Base-by-base conservation (phyloP, 2,329 filamentous ascomycete species). In the Rutstroemia sp. region DNA sequence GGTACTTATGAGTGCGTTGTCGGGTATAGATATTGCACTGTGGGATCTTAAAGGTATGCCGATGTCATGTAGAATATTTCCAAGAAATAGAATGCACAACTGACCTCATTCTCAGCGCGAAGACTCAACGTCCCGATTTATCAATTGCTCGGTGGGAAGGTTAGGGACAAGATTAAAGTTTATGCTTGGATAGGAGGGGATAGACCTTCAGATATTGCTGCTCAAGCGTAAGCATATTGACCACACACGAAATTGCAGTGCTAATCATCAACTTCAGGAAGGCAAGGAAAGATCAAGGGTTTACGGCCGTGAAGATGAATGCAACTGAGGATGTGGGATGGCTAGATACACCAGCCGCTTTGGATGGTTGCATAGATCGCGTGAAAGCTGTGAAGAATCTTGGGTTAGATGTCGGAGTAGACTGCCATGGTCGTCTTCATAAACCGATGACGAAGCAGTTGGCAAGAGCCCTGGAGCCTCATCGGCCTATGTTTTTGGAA, bases 371-470 rank as follows among this genome's bases (percentile, higher is more conserved):
- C 46, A 81, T 90, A 2, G 80, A 87, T 57, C 77, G 88, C 1
- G 73, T 92, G 12, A 83, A 85, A 62, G 75, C 79, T 0, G 87
- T 92, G 9, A 89, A 87, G 67, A 75, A 77, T 0, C 71, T 89
- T 0, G 87, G 87, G 1, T 78, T 92, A 62, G 87, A 91, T 56
- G 87, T 79, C 0, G 88, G 83, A 1, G 76, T 92, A 25, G 88
- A 92, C 64, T 91, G 91, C 70, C 88, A 92, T 67, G 88, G 88
- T 3, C 80, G 87, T 8, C 74, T 90, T 0, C 87, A 91, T 71
- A 86, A 86, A 59, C 85, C 86, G n/a, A 91, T 91, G 86, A 87
- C 87, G 0, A 89, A 88, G 63, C 87, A 91, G 63, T 77, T 92
- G 2, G 85, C 85, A 1, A 79, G 79, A 57, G 76, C 79, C 0